Percentiles rank a stretch among this genome's conserved stretches.
Conservation (phyloP, 1,284 basidiomycete genomes). For the Leccinum subfulvum region DNA sequence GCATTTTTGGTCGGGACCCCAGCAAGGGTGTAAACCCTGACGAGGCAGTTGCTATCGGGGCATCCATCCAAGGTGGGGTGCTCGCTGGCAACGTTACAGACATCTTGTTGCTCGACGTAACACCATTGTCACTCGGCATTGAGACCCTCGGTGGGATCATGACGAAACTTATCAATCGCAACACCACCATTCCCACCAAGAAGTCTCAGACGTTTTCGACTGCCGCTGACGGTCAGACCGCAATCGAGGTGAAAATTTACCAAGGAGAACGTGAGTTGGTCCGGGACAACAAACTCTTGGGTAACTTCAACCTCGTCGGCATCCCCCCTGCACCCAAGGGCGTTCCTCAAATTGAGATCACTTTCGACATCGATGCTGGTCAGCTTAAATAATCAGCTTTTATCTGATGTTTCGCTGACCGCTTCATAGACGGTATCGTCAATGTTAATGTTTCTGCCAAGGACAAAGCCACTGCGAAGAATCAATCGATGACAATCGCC, state of each 20-base stretch:
- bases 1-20: slow-evolving; percentile 91
- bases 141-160: slow-evolving; percentile 99
- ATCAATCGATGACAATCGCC: slow-evolving; percentile 96
- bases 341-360: slow-evolving; percentile 98
- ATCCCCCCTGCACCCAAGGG: slow-evolving; percentile 98
- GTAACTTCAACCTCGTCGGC: slow-evolving; percentile 98
- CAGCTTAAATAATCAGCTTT: slow-evolving; percentile 21
- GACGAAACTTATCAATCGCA: slow-evolving; percentile 93
- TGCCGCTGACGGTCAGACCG: slow-evolving; percentile 93
- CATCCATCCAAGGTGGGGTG: slow-evolving; percentile 93
- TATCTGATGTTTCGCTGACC: slow-evolving; percentile 1
- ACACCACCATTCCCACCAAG: slow-evolving; percentile 99
- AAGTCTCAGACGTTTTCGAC: slow-evolving; percentile 99
- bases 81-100: slow-evolving; percentile 95
- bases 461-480: slow-evolving; percentile 97
- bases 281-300: slow-evolving; percentile 97
- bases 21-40: slow-evolving; percentile 98
- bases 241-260: slow-evolving; percentile 97
- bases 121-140: slow-evolving; percentile 92
- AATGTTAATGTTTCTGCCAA: slow-evolving; percentile 97
- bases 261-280: slow-evolving; percentile 98
- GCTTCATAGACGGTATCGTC: slow-evolving; percentile 80
- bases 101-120: slow-evolving; percentile 94
- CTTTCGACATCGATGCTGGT: slow-evolving; percentile 98
- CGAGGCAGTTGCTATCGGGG: slow-evolving; percentile 92